Evolutionary conservation across 768 basidiomycete genomes (phyloP).

Genomic region (Phanerochaete carnosa): DNA sequence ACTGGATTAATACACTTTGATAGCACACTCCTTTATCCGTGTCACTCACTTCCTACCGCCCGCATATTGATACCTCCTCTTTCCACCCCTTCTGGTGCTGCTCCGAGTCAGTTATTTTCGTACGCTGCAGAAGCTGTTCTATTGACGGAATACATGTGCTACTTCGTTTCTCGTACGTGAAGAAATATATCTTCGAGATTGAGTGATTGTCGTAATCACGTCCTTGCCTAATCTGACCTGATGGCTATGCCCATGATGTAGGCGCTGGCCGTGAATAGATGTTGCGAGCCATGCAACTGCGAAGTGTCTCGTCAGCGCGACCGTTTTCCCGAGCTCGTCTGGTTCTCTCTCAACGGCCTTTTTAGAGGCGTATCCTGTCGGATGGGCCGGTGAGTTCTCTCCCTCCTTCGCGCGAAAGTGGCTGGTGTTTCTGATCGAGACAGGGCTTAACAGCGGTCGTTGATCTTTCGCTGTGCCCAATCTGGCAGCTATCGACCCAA

Average conservation of each 20-base stretch:
- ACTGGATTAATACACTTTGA: conserved; percentile 4
- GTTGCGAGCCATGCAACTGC: not conserved
- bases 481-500: conserved; percentile 12
- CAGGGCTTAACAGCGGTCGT: not conserved
- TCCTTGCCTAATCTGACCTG: not conserved
- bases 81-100: not conserved
- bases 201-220: not conserved
- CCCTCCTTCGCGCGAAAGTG: not conserved
- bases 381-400: conserved; percentile 2
- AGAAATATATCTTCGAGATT: not conserved
- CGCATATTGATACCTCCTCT: not conserved
- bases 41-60: not conserved
- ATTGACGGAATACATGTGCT: not conserved
- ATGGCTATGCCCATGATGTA: not conserved
- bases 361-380: not conserved
- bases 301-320: not conserved
- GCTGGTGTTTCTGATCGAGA: not conserved
- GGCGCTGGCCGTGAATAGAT: conserved; percentile 3
- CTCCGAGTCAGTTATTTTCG: not conserved
- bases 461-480: conserved; percentile 12
- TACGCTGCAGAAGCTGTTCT: not conserved
- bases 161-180: not conserved
- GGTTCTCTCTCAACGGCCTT: not conserved
- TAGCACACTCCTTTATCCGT: conserved; percentile 10
- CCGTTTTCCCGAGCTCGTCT: not conserved